Conservation (phyloP, 345 rosid species). For the Populus ilicifolia region DNA sequence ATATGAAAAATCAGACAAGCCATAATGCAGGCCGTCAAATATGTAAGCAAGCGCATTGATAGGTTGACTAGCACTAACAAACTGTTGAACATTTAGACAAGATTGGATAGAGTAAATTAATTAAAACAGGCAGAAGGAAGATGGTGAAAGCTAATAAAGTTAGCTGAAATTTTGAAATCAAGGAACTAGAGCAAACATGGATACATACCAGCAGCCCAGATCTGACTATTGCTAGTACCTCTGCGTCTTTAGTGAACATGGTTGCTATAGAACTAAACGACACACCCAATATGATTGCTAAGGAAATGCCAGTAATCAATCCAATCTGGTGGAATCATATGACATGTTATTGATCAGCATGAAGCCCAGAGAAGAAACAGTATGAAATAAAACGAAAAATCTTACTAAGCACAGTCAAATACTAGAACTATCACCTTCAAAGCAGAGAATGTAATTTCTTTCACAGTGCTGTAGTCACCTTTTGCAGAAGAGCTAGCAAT, state of each 20-base stretch:
- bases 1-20: slow-evolving; percentile 43
- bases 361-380: neutral
- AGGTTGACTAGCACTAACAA: slow-evolving; percentile 38
- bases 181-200: neutral
- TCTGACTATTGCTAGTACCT: slow-evolving; percentile 31
- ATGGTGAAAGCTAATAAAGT: neutral
- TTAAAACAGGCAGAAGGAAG: neutral
- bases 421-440: slow-evolving; percentile 28
- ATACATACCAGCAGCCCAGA: slow-evolving; percentile 33
- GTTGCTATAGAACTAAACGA: slow-evolving; percentile 36
- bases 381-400: neutral
- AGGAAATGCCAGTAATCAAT: slow-evolving; percentile 35
- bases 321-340: slow-evolving; percentile 30
- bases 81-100: slow-evolving; percentile 19
- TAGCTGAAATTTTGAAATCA: neutral
- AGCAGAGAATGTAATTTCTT: slow-evolving; percentile 33
- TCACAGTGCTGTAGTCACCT: slow-evolving; percentile 33
- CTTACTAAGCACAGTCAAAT: neutral
- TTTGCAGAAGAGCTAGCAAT: slow-evolving; percentile 43
- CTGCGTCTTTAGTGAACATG: slow-evolving; percentile 37
- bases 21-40: slow-evolving; percentile 49
- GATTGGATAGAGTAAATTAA: neutral
- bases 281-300: slow-evolving; percentile 33
- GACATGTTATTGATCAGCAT: neutral
- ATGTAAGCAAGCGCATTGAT: slow-evolving; percentile 41